Conservation (phyloP, 306 rosid species). For the apple (Malus domestica) region ASM211411v1 NC_041798.1:23118501-23119000, state of each 20-base stretch:
- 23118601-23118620: slow-evolving; percentile 82
- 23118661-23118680: slow-evolving; percentile 81
- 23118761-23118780: slow-evolving; percentile 64
- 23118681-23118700: slow-evolving; percentile 90
- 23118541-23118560: slow-evolving; percentile 90
- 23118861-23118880: slow-evolving; percentile 72
- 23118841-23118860: slow-evolving; percentile 95
- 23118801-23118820: slow-evolving; percentile 68
- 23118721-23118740: slow-evolving; percentile 73
- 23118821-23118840: slow-evolving; percentile 82
- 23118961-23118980: slow-evolving; percentile 31
- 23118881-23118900: slow-evolving; percentile 75
- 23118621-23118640: slow-evolving; percentile 77
- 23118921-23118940: slow-evolving; percentile 51
- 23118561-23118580: slow-evolving; percentile 87
- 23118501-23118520: slow-evolving; percentile 45
- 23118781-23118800: slow-evolving; percentile 83
- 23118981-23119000: slow-evolving; percentile 40
- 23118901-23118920: slow-evolving; percentile 68
- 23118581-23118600: slow-evolving; percentile 85
- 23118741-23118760: slow-evolving; percentile 89
- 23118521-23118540: slow-evolving; percentile 52
- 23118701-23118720: slow-evolving; percentile 88
- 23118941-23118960: slow-evolving; percentile 40
- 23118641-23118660: slow-evolving; percentile 89